These are phyloP conservation scores for Picea sitchensis DNA, from an alignment of 75 land plant genomes.

Conservation along the genomic window DNA sequence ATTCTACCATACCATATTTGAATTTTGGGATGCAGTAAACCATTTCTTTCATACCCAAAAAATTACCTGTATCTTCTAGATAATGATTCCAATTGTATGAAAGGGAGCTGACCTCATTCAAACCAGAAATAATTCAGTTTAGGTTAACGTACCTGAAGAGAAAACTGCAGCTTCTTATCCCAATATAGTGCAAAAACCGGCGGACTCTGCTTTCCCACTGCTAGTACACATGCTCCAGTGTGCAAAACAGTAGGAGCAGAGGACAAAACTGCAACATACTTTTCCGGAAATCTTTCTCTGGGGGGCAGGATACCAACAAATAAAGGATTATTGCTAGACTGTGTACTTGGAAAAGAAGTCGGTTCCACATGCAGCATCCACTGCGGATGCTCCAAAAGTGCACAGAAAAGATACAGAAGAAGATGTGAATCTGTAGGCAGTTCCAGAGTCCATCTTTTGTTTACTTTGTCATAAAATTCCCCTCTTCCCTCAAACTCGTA, in stretches of 20 bases:
- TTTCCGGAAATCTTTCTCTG: conserved; percentile 84
- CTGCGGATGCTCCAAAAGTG: conserved; percentile 87
- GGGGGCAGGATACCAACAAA: conserved; percentile 76
- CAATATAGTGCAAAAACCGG: conserved; percentile 85
- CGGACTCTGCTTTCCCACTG: conserved; percentile 72
- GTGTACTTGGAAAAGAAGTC: conserved; percentile 58
- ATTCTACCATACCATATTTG: not conserved
- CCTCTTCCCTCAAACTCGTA: conserved; percentile 81
- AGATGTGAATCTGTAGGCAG: conserved; percentile 57
- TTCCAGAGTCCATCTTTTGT: conserved; percentile 78
- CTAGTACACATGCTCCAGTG: conserved; percentile 80
- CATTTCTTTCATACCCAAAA: not conserved
- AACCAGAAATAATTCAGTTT: not conserved
- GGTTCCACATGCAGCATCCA: conserved; percentile 94
- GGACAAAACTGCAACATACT: conserved; percentile 75
- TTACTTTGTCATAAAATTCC: conserved; percentile 62
- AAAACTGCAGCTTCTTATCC: conserved; percentile 84
- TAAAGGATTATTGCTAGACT: conserved; percentile 84
- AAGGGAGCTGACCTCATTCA: not conserved
- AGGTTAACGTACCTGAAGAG: conserved; percentile 59
- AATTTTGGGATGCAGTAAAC: not conserved
- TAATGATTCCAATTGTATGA: not conserved
- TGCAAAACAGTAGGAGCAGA: conserved; percentile 63
- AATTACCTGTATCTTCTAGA: not conserved
- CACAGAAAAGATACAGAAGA: conserved; percentile 78